Percentiles rank a stretch among this genome's conserved stretches.
These are phyloP conservation scores for Perkinsus chesapeaki DNA, from an alignment of 169 alveolate genomes.

Conservation along the genomic window DNA sequence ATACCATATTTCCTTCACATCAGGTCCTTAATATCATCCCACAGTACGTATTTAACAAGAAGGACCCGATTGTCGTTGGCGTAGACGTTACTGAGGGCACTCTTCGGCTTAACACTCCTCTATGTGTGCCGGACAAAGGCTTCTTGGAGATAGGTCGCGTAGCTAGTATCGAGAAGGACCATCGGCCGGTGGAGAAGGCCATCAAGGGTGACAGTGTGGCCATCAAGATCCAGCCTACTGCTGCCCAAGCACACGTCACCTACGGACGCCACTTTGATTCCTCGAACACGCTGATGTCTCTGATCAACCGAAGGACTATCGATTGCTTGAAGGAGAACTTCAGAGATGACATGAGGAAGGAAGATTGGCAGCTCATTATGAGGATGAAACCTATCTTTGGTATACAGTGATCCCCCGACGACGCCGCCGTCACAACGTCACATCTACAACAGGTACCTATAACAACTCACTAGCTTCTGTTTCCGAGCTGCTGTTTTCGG, in stretches of 20 bases:
- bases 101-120: conserved; percentile 87
- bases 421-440: neutral
- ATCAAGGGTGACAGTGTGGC: conserved; percentile 77
- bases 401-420: conserved; percentile 36
- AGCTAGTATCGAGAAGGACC: conserved; percentile 85
- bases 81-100: conserved; percentile 86
- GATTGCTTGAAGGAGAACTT: conserved; percentile 87
- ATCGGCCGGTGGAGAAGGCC: conserved; percentile 83
- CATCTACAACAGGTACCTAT: neutral
- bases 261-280: conserved; percentile 92
- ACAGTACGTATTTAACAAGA: conserved; percentile 84
- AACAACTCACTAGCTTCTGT: neutral
- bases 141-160: conserved; percentile 87
- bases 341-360: conserved; percentile 85
- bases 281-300: conserved; percentile 66
- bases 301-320: conserved; percentile 84
- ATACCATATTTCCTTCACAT: conserved; percentile 2
- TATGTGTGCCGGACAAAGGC: conserved; percentile 79
- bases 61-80: conserved; percentile 95
- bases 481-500: conserved; percentile 12
- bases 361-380: conserved; percentile 88
- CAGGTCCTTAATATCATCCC: conserved; percentile 84
- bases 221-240: conserved; percentile 49
- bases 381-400: conserved; percentile 66
- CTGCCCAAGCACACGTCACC: conserved; percentile 41